phyloP scores from a whole-genome alignment of 129 eudicot genomes.

The Deinandra increscens region DNA sequence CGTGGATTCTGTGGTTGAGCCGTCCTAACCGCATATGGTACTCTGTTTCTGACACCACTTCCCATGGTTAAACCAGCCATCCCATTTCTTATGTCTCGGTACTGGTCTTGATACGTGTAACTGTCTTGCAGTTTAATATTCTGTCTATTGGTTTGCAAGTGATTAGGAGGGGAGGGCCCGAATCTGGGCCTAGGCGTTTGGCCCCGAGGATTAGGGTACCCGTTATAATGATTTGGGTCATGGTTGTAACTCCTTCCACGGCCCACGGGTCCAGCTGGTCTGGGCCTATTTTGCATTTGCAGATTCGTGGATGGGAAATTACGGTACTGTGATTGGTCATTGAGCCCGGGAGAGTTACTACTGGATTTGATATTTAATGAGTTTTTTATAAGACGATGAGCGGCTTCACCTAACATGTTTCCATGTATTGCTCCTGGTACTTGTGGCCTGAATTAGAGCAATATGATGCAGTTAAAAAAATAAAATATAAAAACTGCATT shows the following conservation, averaged over 20 bases:
- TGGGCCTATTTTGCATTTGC: slow-evolving; percentile 42
- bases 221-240: slow-evolving; percentile 34
- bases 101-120: slow-evolving; percentile 33
- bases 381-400: slow-evolving; percentile 87
- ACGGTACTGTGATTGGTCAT: slow-evolving; percentile 36
- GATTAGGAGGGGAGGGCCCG: slow-evolving; percentile 33
- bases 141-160: slow-evolving; percentile 36
- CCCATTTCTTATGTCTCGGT: slow-evolving; percentile 50
- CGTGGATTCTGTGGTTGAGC: slow-evolving; percentile 26
- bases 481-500: background rate
- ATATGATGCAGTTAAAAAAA: slow-evolving; percentile 13
- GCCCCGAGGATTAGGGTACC: slow-evolving; percentile 38
- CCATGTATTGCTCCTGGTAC: slow-evolving; percentile 82
- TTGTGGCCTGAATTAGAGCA: slow-evolving; percentile 60
- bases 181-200: slow-evolving; percentile 38
- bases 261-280: slow-evolving; percentile 73
- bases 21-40: slow-evolving; percentile 26
- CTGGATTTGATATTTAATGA: slow-evolving; percentile 58
- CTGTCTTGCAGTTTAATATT: slow-evolving; percentile 36
- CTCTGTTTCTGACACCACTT: slow-evolving; percentile 26
- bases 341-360: slow-evolving; percentile 29
- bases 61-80: slow-evolving; percentile 62
- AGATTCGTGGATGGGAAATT: slow-evolving; percentile 40
- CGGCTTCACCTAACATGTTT: slow-evolving; percentile 88
- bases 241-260: slow-evolving; percentile 47